phyloP scores from a whole-genome alignment of 1,284 basidiomycete genomes.

The Cryptococcus jaspeensis region DNA sequence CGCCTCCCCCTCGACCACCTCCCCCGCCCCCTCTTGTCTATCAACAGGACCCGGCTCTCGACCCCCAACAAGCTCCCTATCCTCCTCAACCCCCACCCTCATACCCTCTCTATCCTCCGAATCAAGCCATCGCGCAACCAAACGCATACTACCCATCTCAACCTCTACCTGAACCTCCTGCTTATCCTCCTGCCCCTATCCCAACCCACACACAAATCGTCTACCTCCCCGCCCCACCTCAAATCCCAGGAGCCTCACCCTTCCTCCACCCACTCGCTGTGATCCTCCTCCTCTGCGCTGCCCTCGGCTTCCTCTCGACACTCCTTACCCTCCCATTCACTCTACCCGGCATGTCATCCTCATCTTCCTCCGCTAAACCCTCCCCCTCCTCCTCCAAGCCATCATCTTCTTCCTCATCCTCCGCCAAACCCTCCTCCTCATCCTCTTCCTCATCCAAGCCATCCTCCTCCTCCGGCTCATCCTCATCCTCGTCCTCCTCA shows the following conservation, averaged over 20 bases:
- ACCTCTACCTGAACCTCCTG: neutral
- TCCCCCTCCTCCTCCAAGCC: conserved; percentile 8
- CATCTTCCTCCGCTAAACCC: conserved; percentile 8
- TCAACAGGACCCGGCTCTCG: neutral
- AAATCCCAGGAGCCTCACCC: conserved; percentile 8
- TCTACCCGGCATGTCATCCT: conserved; percentile 21
- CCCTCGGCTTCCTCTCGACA: conserved; percentile 22
- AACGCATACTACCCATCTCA: too few species aligned
- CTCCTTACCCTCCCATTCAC: conserved; percentile 21
- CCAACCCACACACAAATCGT: conserved; percentile 2
- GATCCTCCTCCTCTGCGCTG: conserved; percentile 14
- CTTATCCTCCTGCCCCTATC: neutral
- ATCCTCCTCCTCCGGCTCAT: conserved; percentile 1
- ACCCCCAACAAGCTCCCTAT: neutral
- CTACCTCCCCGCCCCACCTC: conserved; percentile 3
- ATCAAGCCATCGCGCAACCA: too few species aligned
- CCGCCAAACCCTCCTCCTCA: conserved; percentile 16
- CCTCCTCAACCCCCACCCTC: too few species aligned
- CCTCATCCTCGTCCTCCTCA: conserved; percentile 8
- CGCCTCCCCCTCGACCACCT: neutral
- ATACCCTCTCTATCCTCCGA: too few species aligned
- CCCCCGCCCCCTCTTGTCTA: neutral
- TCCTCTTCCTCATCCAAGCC: conserved; percentile 8
- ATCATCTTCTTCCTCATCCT: too few species aligned
- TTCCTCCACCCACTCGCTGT: conserved; percentile 17